phyloP scores from a whole-genome alignment of 805 yeast species.

The Peterozyma xylosa region DNA sequence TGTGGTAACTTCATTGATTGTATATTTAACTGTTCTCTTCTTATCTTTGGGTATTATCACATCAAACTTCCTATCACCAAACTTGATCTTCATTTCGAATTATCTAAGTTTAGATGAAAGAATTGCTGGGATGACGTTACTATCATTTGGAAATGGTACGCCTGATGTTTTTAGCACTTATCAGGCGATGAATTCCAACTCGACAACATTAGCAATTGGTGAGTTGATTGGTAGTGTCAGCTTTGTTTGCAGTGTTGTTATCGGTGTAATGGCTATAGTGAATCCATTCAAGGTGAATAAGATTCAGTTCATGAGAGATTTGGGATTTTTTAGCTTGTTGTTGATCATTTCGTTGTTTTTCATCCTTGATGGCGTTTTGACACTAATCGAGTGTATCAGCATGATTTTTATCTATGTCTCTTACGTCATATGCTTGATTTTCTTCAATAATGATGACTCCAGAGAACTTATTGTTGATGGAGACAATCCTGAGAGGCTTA shows the following conservation, averaged over 20 bases:
- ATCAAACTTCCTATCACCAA: conserved; percentile 76
- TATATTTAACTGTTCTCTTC: conserved; percentile 35
- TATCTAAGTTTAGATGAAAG: conserved; percentile 62
- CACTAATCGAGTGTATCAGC: conserved; percentile 44
- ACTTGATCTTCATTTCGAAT: conserved; percentile 57
- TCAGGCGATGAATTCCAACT: conserved; percentile 68
- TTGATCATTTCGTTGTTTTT: conserved; percentile 42
- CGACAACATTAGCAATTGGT: conserved; percentile 46
- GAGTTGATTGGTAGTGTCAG: conserved; percentile 48
- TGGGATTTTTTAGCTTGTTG: conserved; percentile 45
- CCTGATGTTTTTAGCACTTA: conserved; percentile 86
- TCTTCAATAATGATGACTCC: conserved; percentile 21
- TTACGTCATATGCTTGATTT: conserved; percentile 46
- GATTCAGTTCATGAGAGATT: conserved; percentile 51
- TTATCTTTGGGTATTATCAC: conserved; percentile 70
- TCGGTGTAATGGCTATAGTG: conserved; percentile 40
- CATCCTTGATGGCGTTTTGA: conserved; percentile 47
- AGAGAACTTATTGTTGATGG: not conserved
- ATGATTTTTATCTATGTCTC: conserved; percentile 49
- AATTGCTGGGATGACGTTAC: conserved; percentile 75
- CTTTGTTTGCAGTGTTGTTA: conserved; percentile 43
- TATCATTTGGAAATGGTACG: conserved; percentile 89
- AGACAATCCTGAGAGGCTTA: not conserved
- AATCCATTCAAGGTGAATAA: conserved; percentile 43
- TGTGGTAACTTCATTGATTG: conserved; percentile 6